A percentile compares a stretch with the other conserved stretches of the same genome.
Conservation (phyloP, 2,329 filamentous ascomycete genomes). For the Paraconiothyrium sp. region DNA sequence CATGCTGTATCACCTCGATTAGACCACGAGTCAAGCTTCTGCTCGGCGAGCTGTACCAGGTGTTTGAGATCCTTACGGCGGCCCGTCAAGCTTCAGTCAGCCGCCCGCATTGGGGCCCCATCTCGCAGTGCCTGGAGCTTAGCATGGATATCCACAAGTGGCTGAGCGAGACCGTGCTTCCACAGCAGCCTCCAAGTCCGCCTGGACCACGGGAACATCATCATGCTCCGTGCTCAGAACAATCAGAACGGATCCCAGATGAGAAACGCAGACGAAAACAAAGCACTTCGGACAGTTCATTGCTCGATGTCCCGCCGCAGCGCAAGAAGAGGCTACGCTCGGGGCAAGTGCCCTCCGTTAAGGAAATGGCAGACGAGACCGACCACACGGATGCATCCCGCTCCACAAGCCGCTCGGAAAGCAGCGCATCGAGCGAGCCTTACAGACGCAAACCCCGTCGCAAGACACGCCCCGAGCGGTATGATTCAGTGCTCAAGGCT, state of each 20-base stretch:
- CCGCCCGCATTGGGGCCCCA: conserved; percentile 19
- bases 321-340: conserved; percentile 20
- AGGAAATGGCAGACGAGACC: conserved; percentile 21
- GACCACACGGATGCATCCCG: conserved; percentile 28
- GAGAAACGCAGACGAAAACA: conserved; percentile 44
- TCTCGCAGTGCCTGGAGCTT: conserved; percentile 12
- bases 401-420: conserved; percentile 26
- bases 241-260: conserved; percentile 24
- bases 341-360: conserved; percentile 18
- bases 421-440: conserved; percentile 30
- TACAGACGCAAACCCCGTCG: conserved; percentile 57
- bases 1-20: conserved; percentile 41
- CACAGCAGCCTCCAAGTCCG: conserved; percentile 39
- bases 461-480: conserved; percentile 59
- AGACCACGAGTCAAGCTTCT: conserved; percentile 17
- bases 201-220: conserved; percentile 31
- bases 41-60: conserved; percentile 20
- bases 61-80: conserved; percentile 21
- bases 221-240: conserved; percentile 32
- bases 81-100: conserved; percentile 32
- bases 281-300: conserved; percentile 52
- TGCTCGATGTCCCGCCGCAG: conserved; percentile 38
- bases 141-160: conserved; percentile 58
- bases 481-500: conserved; percentile 49
- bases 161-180: conserved; percentile 54